Evolutionary conservation across 306 rosid species (phyloP).

Genomic region (Rosa persica): DNA sequence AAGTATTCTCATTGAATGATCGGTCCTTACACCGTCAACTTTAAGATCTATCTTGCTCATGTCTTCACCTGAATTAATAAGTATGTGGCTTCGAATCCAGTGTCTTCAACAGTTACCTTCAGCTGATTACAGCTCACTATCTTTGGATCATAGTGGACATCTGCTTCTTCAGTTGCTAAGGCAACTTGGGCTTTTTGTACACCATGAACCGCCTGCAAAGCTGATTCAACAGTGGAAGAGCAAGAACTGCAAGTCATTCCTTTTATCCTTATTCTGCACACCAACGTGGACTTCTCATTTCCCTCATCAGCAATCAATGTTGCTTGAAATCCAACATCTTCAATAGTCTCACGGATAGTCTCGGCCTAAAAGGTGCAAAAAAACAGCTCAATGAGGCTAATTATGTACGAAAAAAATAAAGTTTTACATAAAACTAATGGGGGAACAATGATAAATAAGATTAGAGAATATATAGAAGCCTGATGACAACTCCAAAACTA

Average conservation of each 20-base stretch:
- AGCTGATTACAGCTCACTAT: constrained; percentile 37
- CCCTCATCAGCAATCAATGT: constrained; percentile 35
- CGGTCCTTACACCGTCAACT: constrained; percentile 39
- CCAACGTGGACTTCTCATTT: constrained; percentile 36
- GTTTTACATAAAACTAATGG: not conserved
- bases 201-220: constrained; percentile 42
- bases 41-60: constrained; percentile 55
- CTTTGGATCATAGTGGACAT: constrained; percentile 57
- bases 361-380: constrained; percentile 40
- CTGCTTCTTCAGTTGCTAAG: constrained; percentile 71
- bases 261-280: constrained; percentile 47
- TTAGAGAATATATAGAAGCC: not conserved
- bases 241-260: constrained; percentile 78
- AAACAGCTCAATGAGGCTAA: not conserved
- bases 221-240: constrained; percentile 54
- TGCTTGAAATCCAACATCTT: constrained; percentile 67
- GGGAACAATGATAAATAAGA: not conserved
- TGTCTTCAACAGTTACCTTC: constrained; percentile 33
- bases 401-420: too few species aligned
- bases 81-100: constrained; percentile 51
- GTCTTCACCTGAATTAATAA: constrained; percentile 51
- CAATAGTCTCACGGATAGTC: constrained; percentile 64
- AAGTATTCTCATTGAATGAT: constrained; percentile 32
- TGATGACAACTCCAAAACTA: not conserved
- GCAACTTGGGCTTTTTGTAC: constrained; percentile 56